Percentiles rank a stretch among this genome's conserved stretches.
Evolutionary conservation across 257 asterid genomes (phyloP).

Genomic region (Solanum medicagineum): DNA sequence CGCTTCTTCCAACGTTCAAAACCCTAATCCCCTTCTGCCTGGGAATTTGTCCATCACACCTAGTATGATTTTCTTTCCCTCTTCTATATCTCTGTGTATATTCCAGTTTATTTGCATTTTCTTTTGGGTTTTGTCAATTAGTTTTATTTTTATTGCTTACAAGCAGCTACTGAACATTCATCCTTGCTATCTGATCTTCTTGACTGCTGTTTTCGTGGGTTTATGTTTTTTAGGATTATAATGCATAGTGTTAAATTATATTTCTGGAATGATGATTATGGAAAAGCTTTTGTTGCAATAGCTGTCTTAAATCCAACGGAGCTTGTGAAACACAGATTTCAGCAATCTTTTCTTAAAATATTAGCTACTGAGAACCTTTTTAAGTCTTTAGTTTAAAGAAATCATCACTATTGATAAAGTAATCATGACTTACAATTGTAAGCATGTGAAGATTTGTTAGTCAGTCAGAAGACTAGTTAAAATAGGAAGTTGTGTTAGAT

Average conservation of each 20-base stretch:
- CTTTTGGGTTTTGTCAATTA: background rate
- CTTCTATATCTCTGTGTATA: background rate
- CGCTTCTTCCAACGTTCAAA: conserved; percentile 34
- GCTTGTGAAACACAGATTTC: background rate
- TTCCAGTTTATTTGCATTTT: background rate
- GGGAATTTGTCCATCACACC: conserved; percentile 2
- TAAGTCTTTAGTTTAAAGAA: background rate
- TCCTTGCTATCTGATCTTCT: background rate
- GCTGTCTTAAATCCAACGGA: background rate
- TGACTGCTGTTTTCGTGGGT: background rate
- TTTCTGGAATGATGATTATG: background rate
- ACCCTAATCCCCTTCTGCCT: conserved; percentile 13
- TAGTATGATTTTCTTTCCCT: conserved; percentile 7
- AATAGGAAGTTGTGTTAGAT: background rate
- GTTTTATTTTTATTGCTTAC: background rate
- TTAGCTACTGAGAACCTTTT: background rate
- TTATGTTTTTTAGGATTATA: background rate
- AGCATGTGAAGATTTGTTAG: background rate
- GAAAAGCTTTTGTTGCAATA: background rate
- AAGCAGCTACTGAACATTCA: background rate
- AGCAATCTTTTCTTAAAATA: background rate
- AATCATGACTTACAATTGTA: background rate
- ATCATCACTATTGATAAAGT: background rate
- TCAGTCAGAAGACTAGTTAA: background rate
- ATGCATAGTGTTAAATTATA: background rate